Evolutionary conservation across 2,329 filamentous ascomycete species (phyloP).

Genomic region (Zasmidium cellare): DNA sequence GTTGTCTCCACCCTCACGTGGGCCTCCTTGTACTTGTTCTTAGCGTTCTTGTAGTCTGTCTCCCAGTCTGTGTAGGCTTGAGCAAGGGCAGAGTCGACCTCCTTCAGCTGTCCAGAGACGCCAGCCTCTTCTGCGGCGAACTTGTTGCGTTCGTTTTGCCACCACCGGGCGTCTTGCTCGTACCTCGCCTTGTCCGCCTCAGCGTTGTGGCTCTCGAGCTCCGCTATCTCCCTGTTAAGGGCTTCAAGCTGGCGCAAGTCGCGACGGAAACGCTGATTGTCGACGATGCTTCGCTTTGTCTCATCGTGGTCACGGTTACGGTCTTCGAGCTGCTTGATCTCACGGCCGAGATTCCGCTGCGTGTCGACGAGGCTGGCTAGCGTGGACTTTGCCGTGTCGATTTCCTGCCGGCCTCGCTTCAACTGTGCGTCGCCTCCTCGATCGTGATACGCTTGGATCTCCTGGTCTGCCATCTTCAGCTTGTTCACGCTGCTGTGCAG

Average conservation of each 20-base stretch:
- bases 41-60: conserved; percentile 81
- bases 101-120: conserved; percentile 75
- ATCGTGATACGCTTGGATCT: conserved; percentile 78
- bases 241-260: conserved; percentile 67
- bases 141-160: conserved; percentile 67
- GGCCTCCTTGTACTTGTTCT: conserved; percentile 76
- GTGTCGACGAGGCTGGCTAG: conserved; percentile 68
- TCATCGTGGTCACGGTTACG: conserved; percentile 77
- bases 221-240: conserved; percentile 68
- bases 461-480: conserved; percentile 70
- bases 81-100: conserved; percentile 77
- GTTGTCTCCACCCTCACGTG: conserved; percentile 90
- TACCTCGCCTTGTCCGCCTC: conserved; percentile 79
- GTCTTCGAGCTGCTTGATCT: conserved; percentile 75
- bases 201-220: conserved; percentile 76
- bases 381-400: conserved; percentile 65
- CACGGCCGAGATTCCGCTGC: conserved; percentile 63
- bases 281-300: conserved; percentile 80
- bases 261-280: conserved; percentile 85
- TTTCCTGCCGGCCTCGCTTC: conserved; percentile 66
- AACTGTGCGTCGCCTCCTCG: conserved; percentile 73
- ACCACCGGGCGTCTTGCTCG: conserved; percentile 64
- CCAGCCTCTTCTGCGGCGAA: conserved; percentile 71
- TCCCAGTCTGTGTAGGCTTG: conserved; percentile 78
- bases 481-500: conserved; percentile 75